Evolutionary conservation across 768 basidiomycete genomes (phyloP).

Genomic region (Hortiboletus flavorubellus): DNA sequence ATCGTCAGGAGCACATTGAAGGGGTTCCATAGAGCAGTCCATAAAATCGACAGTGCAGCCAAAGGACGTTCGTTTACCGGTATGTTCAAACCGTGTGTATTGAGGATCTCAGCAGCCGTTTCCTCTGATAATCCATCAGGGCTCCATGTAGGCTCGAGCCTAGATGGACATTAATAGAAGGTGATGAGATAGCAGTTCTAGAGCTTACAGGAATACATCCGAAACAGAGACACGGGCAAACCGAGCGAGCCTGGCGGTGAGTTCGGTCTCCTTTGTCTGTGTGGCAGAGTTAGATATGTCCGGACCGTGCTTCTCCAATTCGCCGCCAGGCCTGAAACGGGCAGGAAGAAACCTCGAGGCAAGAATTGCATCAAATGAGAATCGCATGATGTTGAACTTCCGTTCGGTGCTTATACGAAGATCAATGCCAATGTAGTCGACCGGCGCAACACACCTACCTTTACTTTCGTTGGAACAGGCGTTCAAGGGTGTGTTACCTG

Average conservation of each 20-base stretch:
- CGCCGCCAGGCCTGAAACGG: slow-evolving; percentile 15
- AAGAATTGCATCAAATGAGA: slow-evolving; percentile 19
- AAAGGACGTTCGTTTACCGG: slow-evolving; percentile 32
- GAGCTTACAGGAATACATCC: slow-evolving; percentile 25
- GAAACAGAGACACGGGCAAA: slow-evolving; percentile 24
- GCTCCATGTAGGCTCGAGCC: slow-evolving; percentile 27
- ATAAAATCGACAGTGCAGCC: slow-evolving; percentile 27
- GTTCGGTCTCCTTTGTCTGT: slow-evolving; percentile 19
- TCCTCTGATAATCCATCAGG: slow-evolving; percentile 25
- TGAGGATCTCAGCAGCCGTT: slow-evolving; percentile 15
- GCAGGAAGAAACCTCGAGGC: slow-evolving; percentile 21
- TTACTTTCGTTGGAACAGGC: slow-evolving; percentile 4
- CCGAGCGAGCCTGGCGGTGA: slow-evolving; percentile 23
- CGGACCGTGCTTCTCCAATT: slow-evolving; percentile 21
- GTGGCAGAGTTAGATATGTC: slow-evolving; percentile 19
- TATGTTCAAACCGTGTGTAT: slow-evolving; percentile 25
- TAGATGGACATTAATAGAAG: slow-evolving; percentile 6
- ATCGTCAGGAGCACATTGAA: slow-evolving; percentile 33
- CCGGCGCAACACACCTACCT: slow-evolving; percentile 8
- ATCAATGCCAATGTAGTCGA: slow-evolving; percentile 2
- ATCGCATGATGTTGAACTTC: slow-evolving; percentile 19
- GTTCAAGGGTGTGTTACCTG: slow-evolving; percentile 32
- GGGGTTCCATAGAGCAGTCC: slow-evolving; percentile 34
- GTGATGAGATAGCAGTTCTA: background rate
- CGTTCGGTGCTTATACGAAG: slow-evolving; percentile 7